Evolutionary conservation across 176 grass and related monocot species (phyloP).

Genomic region (Musa schizocarpa): DNA sequence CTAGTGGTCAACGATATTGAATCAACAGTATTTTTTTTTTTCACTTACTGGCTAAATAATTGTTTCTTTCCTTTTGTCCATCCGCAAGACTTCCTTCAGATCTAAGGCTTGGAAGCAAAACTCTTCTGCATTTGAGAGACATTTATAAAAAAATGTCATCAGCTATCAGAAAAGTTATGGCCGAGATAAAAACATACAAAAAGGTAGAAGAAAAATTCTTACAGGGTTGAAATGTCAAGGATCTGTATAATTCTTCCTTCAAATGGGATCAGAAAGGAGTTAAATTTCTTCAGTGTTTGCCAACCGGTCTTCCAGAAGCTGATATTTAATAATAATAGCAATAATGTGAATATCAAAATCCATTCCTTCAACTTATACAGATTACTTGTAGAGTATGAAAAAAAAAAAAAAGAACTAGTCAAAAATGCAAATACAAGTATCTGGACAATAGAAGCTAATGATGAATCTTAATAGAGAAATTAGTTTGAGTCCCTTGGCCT

Average conservation of each 20-base stretch:
- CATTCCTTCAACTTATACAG: not conserved
- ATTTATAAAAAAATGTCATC: not conserved
- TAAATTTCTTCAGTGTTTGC: not conserved
- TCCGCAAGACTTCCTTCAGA: not conserved
- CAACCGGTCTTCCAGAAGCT: slow-evolving; percentile 1
- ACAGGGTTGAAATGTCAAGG: not conserved
- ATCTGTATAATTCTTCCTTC: not conserved
- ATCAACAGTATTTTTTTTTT: not conserved
- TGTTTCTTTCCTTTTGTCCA: not conserved
- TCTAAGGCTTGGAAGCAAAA: not conserved
- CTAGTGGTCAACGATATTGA: not conserved
- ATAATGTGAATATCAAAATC: not conserved
- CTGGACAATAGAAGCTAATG: not conserved
- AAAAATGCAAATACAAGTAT: not conserved
- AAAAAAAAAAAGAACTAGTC: not conserved
- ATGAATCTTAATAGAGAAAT: not conserved
- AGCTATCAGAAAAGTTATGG: not conserved
- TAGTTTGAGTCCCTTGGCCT: too few relatives aligned
- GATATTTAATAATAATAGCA: not conserved
- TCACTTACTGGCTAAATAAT: not conserved
- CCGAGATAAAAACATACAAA: not conserved
- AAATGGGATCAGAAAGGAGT: slow-evolving; percentile 1
- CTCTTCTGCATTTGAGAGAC: not conserved
- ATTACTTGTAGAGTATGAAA: not conserved
- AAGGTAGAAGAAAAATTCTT: not conserved